Evolutionary conservation across 2,329 filamentous ascomycete species (phyloP), one percentile per base, ranked within the genome.

Genomic region (Penicillium palitans): DNA sequence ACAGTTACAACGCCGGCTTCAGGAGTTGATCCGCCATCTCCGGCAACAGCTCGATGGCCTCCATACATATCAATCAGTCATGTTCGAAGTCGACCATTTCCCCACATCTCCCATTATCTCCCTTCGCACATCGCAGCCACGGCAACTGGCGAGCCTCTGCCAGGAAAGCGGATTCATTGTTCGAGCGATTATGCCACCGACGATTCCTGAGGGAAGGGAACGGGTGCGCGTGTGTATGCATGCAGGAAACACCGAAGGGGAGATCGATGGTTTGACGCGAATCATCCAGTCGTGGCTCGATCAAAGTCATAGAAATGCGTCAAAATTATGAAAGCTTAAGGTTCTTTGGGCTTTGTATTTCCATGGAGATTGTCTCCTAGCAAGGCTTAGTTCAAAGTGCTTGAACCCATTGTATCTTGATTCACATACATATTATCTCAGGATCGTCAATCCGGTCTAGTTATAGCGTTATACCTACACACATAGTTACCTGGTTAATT

Each of bases 221-320:
- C 77, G 88, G 12, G 83, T 90, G 0, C 76, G 88, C 9, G 78
- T 91, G 0, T 90, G 87, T 70, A 70, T 91, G 2, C 88, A 91
- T 72, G 85, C 87, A 0, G 84, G 82, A 0, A 91, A 90, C 61
- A 87, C 83, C 0, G 59, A 75, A 7, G 74, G 77, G 5, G 79
- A 90, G 58, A 78, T 90, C 0, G 79, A 86, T 6, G 78, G 76
- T 0, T 69, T 90, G 24, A 76, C 83, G 0, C 68, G 61, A 8
- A 76, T 74, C 0, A 79, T 88, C 9, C 74, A 76, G 47, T 61
- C 68, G 1, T 88, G 86, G 86, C 70, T 80, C 39, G 55, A 61
- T 15, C 52, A 54, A 12, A 58, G 51, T 21, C 25, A 27, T n/a
- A 49, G 27, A 45, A 49, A 24, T n/a, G 29, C 2, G 19, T 52